These are phyloP conservation scores for Acrocalymma vagum DNA, from an alignment of 2,329 filamentous ascomycete species.

Conservation along the genomic window DNA sequence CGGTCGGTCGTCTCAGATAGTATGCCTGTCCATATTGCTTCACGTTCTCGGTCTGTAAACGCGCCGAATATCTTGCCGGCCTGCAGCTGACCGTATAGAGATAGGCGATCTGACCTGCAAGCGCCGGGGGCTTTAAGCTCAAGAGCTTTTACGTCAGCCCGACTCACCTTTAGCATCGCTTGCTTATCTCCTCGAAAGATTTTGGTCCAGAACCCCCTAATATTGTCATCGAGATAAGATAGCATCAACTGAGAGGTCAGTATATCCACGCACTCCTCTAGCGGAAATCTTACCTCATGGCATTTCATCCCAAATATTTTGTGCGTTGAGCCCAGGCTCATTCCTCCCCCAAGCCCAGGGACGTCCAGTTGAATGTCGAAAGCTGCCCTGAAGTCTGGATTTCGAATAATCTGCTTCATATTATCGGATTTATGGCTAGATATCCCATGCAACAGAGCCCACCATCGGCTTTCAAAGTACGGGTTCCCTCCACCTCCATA, in stretches of 20 bases:
- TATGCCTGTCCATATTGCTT: slow-evolving; percentile 39
- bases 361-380: slow-evolving; percentile 10
- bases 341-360: slow-evolving; percentile 7
- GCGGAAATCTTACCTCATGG: slow-evolving; percentile 37
- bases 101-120: slow-evolving; percentile 30
- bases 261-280: too few species aligned
- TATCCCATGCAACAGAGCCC: slow-evolving; percentile 4
- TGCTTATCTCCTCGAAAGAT: slow-evolving; percentile 34
- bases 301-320: slow-evolving; percentile 20
- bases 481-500: slow-evolving; percentile 16
- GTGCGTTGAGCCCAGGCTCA: slow-evolving; percentile 6
- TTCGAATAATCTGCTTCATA: slow-evolving; percentile 1
- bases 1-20: slow-evolving; percentile 15
- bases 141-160: slow-evolving; percentile 38
- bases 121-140: slow-evolving; percentile 39
- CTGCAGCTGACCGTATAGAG: slow-evolving; percentile 34
- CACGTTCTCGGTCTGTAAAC: slow-evolving; percentile 38
- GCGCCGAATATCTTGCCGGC: slow-evolving; percentile 42
- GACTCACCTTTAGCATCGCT: slow-evolving; percentile 37
- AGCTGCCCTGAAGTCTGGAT: not conserved
- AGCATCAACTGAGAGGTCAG: slow-evolving; percentile 30
- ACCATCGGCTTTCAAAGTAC: slow-evolving; percentile 17
- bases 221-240: slow-evolving; percentile 44
- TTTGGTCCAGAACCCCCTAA: slow-evolving; percentile 37
- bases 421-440: slow-evolving; percentile 2